A percentile compares a stretch with the other conserved stretches of the same genome.
phyloP scores from a whole-genome alignment of 805 yeast genomes.

The Metschnikowia lunata region DNA sequence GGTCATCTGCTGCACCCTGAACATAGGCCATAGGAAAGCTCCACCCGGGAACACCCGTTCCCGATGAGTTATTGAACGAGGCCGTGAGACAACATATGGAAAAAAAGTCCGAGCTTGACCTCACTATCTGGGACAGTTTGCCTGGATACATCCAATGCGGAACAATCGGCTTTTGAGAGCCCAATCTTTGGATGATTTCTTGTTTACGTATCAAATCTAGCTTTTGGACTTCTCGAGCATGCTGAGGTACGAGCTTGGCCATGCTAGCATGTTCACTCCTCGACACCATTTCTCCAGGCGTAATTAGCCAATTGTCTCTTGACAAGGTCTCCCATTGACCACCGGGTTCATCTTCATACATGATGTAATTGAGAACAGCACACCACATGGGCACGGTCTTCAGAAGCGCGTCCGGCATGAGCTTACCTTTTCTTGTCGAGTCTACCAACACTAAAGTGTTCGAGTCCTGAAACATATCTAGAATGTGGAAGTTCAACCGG shows the following conservation, averaged over 20 bases:
- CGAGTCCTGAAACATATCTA: slow-evolving; percentile 41
- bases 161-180: slow-evolving; percentile 44
- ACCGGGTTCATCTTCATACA: slow-evolving; percentile 16
- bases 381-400: slow-evolving; percentile 93
- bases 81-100: slow-evolving; percentile 16
- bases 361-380: slow-evolving; percentile 60
- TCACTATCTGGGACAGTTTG: slow-evolving; percentile 2
- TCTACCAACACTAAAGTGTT: slow-evolving; percentile 65
- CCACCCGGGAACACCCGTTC: slow-evolving; percentile 10
- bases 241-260: slow-evolving; percentile 39
- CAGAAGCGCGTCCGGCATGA: slow-evolving; percentile 80
- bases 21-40: slow-evolving; percentile 45
- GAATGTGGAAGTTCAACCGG: slow-evolving; percentile 68
- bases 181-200: slow-evolving; percentile 26
- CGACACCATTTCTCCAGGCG: slow-evolving; percentile 54
- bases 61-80: slow-evolving; percentile 6
- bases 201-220: slow-evolving; percentile 37
- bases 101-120: slow-evolving; percentile 1
- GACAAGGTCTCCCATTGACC: not conserved
- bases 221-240: slow-evolving; percentile 42
- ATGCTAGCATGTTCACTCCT: slow-evolving; percentile 55
- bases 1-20: slow-evolving; percentile 95
- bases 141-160: slow-evolving; percentile 73
- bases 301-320: slow-evolving; percentile 34
- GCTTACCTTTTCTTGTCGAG: slow-evolving; percentile 81